phyloP scores from a whole-genome alignment of 1,284 basidiomycete genomes.

The Cutaneotrichosporon dermatis region DNA sequence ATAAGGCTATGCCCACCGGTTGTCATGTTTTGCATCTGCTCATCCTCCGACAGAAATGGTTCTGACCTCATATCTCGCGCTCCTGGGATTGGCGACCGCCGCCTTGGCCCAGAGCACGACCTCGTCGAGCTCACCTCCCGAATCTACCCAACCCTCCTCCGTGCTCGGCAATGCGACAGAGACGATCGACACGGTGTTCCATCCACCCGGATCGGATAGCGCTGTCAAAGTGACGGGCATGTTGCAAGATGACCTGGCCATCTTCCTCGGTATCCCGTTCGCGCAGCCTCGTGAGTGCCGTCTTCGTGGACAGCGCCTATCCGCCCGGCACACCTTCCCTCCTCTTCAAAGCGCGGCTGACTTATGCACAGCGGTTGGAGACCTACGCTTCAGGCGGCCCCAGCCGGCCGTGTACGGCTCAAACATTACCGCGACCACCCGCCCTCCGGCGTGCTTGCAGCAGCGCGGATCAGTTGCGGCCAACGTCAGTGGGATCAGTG shows the following conservation, averaged over 20 bases:
- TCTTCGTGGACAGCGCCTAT: too few relatives aligned
- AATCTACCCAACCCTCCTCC: background rate
- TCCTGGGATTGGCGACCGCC: background rate
- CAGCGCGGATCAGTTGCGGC: conserved; percentile 1
- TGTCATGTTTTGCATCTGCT: background rate
- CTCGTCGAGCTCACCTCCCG: background rate
- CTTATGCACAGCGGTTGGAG: conserved; percentile 50
- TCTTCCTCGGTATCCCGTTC: conserved; percentile 15
- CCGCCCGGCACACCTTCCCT: too few relatives aligned
- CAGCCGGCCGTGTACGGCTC: conserved; percentile 21
- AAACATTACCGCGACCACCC: conserved; percentile 24
- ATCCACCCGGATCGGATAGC: background rate
- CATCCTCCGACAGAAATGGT: background rate
- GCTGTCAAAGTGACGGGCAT: background rate
- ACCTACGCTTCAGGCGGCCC: conserved; percentile 49
- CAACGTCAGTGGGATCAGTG: conserved; percentile 27
- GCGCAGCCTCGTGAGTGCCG: conserved; percentile 10
- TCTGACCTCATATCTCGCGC: background rate
- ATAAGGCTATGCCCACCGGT: background rate
- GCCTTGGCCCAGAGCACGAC: background rate
- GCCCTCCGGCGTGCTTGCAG: conserved; percentile 38
- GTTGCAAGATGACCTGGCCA: background rate
- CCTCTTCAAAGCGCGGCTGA: conserved; percentile 1
- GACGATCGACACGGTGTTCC: background rate
- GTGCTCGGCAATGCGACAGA: background rate